Evolutionary conservation across 2,329 filamentous ascomycete species (phyloP), one percentile per base, ranked within the genome.

Genomic region (Aspergillus pseudoviridinutans): DNA sequence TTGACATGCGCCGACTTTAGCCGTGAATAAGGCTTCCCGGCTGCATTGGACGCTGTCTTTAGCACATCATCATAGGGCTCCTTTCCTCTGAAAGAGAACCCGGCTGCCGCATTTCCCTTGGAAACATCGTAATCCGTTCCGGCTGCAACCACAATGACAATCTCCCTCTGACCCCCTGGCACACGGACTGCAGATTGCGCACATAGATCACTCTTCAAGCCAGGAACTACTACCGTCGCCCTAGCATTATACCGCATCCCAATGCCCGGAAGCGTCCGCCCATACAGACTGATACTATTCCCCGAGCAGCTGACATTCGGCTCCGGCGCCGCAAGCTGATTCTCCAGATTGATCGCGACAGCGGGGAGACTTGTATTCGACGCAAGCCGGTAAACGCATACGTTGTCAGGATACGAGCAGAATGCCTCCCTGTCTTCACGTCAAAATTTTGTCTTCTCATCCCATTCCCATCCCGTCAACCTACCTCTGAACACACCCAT

Each of bases 21-120:
- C 6, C 52, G n/a, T 4, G 55, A 17, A 22, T 61, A 62, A 24
- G 59, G 49, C 3, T 51, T 53, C 12, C 42, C 42, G 1, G 49
- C 35, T 3, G 64, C 64, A 1, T 41, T 24, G 2, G 57, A 58
- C 0, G 58, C 44, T 78, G 6, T 65, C 58, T 2, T 63, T 38
- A 3, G 71, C 58, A 84, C 75, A 1, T 67, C 56, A 0, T 67
- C 49, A 0, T 63, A 71, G 1, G 82, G 82, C 56, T 83, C 78
- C 1, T 66, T 66, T 2, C 82, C 81, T 38, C 71, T 74, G 67
- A 83, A 85, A 0, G 78, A 80, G 64, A 76, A 84, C 10, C 69
- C 64, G 56, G 64, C 64, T 17, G 70, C 71, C 0, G 72, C 68
- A 50, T 76, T 81, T 1, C 83, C 82, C 35, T 79, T 78, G 3